A percentile compares a stretch with the other conserved stretches of the same genome.
Evolutionary conservation across 495 filamentous ascomycete genomes (phyloP).

Genomic region (Apiosordaria backusii): DNA sequence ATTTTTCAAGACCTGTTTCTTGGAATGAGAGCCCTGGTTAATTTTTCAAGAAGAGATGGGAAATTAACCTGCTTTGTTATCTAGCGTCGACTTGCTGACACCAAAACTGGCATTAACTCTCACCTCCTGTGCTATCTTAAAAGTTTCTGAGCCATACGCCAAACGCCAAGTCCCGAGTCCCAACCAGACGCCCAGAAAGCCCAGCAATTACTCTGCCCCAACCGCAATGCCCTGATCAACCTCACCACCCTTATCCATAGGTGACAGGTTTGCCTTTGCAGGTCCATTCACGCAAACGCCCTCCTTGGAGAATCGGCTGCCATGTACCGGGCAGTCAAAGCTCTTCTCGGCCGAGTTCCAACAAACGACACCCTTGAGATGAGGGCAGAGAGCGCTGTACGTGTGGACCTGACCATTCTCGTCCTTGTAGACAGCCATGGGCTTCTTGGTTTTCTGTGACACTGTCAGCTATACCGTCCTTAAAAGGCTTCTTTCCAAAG

Average conservation of each 20-base stretch:
- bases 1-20: too few relatives aligned
- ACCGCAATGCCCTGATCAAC: slow-evolving; percentile 18
- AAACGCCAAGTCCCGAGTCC: neutral
- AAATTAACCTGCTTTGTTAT: too few relatives aligned
- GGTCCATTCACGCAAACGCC: slow-evolving; percentile 52
- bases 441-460: slow-evolving; percentile 27
- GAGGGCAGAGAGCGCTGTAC: slow-evolving; percentile 55
- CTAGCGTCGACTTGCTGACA: too few relatives aligned
- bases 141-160: neutral
- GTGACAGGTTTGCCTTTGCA: slow-evolving; percentile 38
- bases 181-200: neutral
- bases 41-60: too few relatives aligned
- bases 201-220: neutral
- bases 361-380: slow-evolving; percentile 52
- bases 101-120: too few relatives aligned
- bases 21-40: too few relatives aligned
- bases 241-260: slow-evolving; percentile 22
- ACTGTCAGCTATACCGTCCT: neutral
- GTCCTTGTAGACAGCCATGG: slow-evolving; percentile 56
- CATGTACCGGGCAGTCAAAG: slow-evolving; percentile 55
- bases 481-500: neutral
- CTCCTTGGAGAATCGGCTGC: slow-evolving; percentile 51
- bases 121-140: neutral
- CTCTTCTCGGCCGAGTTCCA: slow-evolving; percentile 56
- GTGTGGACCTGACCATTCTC: slow-evolving; percentile 47